These are phyloP conservation scores for Rhodotorula mucilaginosa DNA, from an alignment of 1,284 basidiomycete species.

Conservation along the genomic window DNA sequence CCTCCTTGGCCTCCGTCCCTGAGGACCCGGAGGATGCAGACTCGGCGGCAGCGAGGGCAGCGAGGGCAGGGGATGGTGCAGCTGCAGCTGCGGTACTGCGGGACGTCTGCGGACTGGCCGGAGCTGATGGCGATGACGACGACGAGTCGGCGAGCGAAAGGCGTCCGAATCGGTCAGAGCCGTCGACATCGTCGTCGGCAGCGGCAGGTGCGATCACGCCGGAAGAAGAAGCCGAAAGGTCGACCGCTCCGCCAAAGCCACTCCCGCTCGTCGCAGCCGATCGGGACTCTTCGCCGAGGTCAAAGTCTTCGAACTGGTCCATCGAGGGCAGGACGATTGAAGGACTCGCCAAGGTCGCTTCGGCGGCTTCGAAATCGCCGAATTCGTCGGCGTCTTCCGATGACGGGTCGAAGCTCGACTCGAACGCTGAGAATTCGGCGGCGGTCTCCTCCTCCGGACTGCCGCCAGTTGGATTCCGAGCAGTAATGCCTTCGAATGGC, in stretches of 20 bases:
- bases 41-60: slow-evolving; percentile 11
- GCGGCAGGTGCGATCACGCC: slow-evolving; percentile 5
- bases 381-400: slow-evolving; percentile 40
- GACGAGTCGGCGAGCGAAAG: slow-evolving; percentile 22
- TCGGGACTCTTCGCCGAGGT: slow-evolving; percentile 27
- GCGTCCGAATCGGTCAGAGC: slow-evolving; percentile 30
- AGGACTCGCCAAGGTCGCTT: slow-evolving; percentile 21
- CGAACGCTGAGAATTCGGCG: neutral
- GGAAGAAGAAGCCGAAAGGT: slow-evolving; percentile 1
- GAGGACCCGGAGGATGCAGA: slow-evolving; percentile 24
- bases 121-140: neutral
- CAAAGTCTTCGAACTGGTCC: slow-evolving; percentile 39
- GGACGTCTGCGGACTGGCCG: no score
- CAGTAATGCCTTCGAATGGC: slow-evolving; percentile 56
- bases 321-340: slow-evolving; percentile 35
- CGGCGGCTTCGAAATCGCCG: slow-evolving; percentile 41
- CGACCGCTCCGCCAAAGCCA: slow-evolving; percentile 4
- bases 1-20: neutral
- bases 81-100: no score
- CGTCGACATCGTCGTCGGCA: slow-evolving; percentile 24
- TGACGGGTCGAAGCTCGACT: neutral
- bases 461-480: neutral
- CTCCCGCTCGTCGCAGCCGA: neutral
- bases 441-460: neutral
- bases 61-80: no score